Evolutionary conservation across 345 rosid species (phyloP), one percentile per base, ranked within the genome.

Genomic region (Luvunga scandens): DNA sequence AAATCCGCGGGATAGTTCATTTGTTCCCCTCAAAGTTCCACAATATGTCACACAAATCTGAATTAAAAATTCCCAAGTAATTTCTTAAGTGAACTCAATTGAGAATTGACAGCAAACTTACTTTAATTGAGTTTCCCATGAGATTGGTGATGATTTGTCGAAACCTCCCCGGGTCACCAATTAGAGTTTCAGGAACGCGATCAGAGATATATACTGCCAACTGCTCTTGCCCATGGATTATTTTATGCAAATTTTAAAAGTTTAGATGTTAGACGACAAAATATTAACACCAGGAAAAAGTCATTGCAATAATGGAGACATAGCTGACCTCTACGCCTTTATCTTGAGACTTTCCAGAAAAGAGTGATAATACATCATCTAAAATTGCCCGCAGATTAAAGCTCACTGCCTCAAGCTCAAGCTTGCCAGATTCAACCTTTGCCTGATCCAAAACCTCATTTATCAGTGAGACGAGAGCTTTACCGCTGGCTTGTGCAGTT

Each of bases 361-460:
- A 95, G 80, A 95, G 98, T 36, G 98, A 91, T 78, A 95, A 72
- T n/a, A 95, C 98, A 77, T 95, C 99, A 71, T 95, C 99, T 82
- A 95, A 71, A 76, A 95, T 86, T 72, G 91, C 89, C 77, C 94
- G 84, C 76, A 91, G 83, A 85, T 93, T 93, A 78, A 95, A 95
- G 75, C 82, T 90, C 83, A 92, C 93, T 64, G 88, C 93, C 82
- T 93, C 99, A 67, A 95, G 97, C 89, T 93, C 99, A 79, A 95
- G 92, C 79, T 95, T 95, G 62, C 99, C 99, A 63, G 99, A 90
- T 84, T 95, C 96, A 19, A 93, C 92, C 82, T 95, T 95, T 30
- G 99, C 99, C 84, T 92, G 97, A 83, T 93, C 97, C 86, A 95
- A 85, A 72, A 95, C 97, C 87, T 90, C 98, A 78, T 95, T 95